Conservation (phyloP, 768 basidiomycete genomes). For the Collybiopsis luxurians region DNA sequence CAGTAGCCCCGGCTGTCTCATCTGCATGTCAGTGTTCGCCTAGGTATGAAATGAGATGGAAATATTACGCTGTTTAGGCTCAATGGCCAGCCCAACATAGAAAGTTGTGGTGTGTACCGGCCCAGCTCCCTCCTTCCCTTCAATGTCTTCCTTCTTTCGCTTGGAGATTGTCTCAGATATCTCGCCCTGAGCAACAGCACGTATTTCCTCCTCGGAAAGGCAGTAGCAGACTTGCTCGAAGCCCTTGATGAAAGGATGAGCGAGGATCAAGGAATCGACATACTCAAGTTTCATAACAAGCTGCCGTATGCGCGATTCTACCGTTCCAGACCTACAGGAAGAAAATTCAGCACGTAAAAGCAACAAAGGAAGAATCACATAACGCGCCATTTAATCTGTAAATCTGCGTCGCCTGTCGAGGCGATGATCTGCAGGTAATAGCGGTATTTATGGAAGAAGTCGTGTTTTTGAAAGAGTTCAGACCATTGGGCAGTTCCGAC, state of each 20-base stretch:
- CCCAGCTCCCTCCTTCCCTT: conserved; percentile 70
- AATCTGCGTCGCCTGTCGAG: conserved; percentile 78
- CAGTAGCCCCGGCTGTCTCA: conserved; percentile 64
- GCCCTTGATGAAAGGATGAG: conserved; percentile 94
- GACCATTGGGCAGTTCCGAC: conserved; percentile 83
- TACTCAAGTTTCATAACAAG: conserved; percentile 98
- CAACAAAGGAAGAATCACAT: neutral
- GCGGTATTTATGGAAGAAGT: conserved; percentile 96
- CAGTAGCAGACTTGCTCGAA: conserved; percentile 89
- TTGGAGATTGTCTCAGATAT: conserved; percentile 68
- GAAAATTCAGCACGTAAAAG: conserved; percentile 11
- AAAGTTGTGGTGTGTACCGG: conserved; percentile 96
- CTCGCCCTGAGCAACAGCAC: conserved; percentile 85
- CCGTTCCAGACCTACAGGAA: conserved; percentile 80
- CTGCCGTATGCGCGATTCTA: conserved; percentile 94
- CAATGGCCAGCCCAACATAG: conserved; percentile 92
- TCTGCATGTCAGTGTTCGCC: neutral
- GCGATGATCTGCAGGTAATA: conserved; percentile 97
- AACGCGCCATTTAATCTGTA: conserved; percentile 88
- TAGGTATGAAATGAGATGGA: conserved; percentile 10
- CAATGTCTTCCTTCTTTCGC: conserved; percentile 76
- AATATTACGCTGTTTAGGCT: conserved; percentile 82
- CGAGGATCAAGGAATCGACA: conserved; percentile 86
- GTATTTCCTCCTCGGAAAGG: conserved; percentile 82
- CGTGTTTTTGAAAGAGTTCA: conserved; percentile 92